Conservation (phyloP, 345 rosid genomes). For the Citrus sp. region DNA sequence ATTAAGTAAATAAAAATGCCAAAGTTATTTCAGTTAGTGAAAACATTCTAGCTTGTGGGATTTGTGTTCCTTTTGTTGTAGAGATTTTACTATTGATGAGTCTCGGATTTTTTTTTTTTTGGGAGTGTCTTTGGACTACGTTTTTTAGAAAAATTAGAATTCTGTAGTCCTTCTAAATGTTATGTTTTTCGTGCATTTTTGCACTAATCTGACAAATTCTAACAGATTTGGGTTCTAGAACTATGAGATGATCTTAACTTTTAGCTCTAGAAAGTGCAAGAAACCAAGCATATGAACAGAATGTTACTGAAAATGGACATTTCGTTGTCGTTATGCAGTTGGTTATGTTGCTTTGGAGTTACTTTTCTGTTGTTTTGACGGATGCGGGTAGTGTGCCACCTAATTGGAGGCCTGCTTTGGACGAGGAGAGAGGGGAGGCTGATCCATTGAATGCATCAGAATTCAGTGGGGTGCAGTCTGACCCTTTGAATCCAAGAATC, state of each 20-base stretch:
- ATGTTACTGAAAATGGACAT: conserved; percentile 11
- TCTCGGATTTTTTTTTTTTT: background rate
- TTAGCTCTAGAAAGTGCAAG: conserved; percentile 4
- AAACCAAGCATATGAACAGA: background rate
- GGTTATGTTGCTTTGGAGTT: conserved; percentile 93
- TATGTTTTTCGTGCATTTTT: background rate
- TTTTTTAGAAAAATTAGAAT: background rate
- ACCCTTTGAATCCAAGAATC: conserved; percentile 52
- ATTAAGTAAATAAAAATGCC: too few relatives aligned
- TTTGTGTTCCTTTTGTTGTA: too few relatives aligned
- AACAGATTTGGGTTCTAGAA: background rate
- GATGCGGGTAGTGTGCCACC: conserved; percentile 95
- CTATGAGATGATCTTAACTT: background rate
- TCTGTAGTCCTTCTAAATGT: too few relatives aligned
- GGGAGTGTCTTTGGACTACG: background rate
- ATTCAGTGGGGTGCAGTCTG: conserved; percentile 50
- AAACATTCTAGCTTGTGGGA: background rate
- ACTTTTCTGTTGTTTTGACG: conserved; percentile 89
- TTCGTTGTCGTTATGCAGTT: conserved; percentile 47
- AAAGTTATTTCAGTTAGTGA: background rate
- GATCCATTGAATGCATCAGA: conserved; percentile 71
- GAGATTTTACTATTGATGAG: background rate
- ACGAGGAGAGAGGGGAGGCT: conserved; percentile 82
- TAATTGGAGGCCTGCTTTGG: conserved; percentile 72
- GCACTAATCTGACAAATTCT: background rate